phyloP scores from a whole-genome alignment of 1,284 basidiomycete species.

The Microbotryum scabiosae region DNA sequence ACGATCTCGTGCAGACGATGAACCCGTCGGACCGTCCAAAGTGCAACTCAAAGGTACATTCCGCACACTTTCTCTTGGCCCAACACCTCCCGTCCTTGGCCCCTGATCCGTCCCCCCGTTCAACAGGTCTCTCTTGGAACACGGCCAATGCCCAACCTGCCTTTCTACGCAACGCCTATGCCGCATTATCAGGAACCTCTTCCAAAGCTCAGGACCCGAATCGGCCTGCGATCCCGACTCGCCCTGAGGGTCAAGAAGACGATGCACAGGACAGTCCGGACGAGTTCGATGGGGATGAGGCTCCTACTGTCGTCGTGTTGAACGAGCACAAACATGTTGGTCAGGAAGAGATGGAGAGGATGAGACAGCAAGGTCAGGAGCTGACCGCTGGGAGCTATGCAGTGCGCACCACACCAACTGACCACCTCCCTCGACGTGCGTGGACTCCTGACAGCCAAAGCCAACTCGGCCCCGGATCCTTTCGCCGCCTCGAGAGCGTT shows the following conservation, averaged over 20 bases:
- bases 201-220: not conserved
- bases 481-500: constrained; percentile 3
- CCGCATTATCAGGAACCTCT: constrained; percentile 12
- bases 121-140: constrained; percentile 4
- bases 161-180: constrained; percentile 19
- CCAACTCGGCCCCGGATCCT: constrained; percentile 1
- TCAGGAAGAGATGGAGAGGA: constrained; percentile 15
- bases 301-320: constrained; percentile 25
- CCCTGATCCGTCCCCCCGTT: no score
- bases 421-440: no score
- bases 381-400: no score
- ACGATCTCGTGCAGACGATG: no score
- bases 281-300: constrained; percentile 29
- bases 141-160: constrained; percentile 14
- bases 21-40: constrained; percentile 5
- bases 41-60: constrained; percentile 5
- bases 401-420: no score
- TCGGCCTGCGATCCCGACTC: constrained; percentile 15
- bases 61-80: no score
- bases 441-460: constrained; percentile 5
- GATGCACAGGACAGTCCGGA: constrained; percentile 13
- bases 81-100: no score
- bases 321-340: constrained; percentile 27
- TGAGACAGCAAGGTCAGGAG: constrained; percentile 19
- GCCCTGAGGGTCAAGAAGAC: constrained; percentile 12